Base-by-base conservation (phyloP, 1,139 yeast genomes). In the Candida sanyaensis region DNA sequence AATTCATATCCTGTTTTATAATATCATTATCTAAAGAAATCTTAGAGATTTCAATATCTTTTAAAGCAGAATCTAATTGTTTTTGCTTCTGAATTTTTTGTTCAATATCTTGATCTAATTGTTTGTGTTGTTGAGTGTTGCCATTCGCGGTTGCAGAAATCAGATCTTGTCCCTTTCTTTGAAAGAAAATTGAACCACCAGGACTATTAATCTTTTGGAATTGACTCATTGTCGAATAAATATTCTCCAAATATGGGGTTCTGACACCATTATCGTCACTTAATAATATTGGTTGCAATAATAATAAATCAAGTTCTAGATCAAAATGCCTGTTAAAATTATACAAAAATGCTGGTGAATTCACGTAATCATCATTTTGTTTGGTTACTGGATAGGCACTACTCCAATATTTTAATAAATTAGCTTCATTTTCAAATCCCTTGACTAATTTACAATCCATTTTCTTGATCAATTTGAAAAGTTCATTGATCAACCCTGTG, bases 171-270 rank as follows among this genome's bases (percentile, higher is more conserved):
- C 42, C 36, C 37, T 55, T 64, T 50, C 78, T 63, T 32, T 58
- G 55, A 55, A 75, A 75, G 48, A 75, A 73, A 2, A 71, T 51
- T 11, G 75, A 66, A n/a, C 60, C 52, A 6, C 56, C 59, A 8
- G 55, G 54, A 24, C 29, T 9, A 59, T 83, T 86, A 43, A 84
- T 64, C 54, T 77, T 80, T 48, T 75, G 76, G 49, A 76, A 77
- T 62, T 88, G 96, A 55, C 89, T 84, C 75, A 88, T 73, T 50
- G 86, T 80, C 2, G 96, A 90, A 63, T 89, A 91, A 50, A 89
- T 71, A 59, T 89, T 88, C 66, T 91, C 97, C 65, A 91, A 75
- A 63, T 91, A 91, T 3, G 97, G 97, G 1, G 97, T 88, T 62
- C 88, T 85, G 47, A 90, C 84, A 41, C 88, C 85, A 60, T 81